Conservation (phyloP, 2,329 filamentous ascomycete genomes). For the Trichoderma asperellum region DNA sequence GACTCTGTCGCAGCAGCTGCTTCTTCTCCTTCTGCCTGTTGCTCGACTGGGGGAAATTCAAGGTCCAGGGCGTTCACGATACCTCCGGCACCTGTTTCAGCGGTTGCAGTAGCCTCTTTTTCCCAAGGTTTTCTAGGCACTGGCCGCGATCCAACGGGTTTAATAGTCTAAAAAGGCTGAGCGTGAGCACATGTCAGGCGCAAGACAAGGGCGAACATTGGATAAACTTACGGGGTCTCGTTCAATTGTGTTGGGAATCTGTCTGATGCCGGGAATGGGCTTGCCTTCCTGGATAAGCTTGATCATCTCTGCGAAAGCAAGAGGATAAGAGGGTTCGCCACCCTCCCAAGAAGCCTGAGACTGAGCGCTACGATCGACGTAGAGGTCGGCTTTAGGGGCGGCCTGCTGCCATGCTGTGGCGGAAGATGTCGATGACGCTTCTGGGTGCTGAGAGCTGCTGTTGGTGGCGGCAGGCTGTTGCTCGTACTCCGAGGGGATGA, state of each 20-base stretch:
- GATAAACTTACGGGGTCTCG: slow-evolving; percentile 63
- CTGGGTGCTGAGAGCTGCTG: not conserved
- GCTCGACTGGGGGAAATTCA: slow-evolving; percentile 42
- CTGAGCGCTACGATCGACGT: slow-evolving; percentile 45
- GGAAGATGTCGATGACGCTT: not conserved
- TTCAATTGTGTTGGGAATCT: slow-evolving; percentile 81
- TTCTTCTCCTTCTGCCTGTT: not conserved
- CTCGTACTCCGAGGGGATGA: slow-evolving; percentile 38
- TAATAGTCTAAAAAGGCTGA: slow-evolving; percentile 47
- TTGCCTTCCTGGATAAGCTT: slow-evolving; percentile 81
- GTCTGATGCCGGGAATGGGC: slow-evolving; percentile 82
- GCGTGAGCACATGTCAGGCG: not conserved
- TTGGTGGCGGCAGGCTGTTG: not conserved
- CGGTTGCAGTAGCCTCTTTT: slow-evolving; percentile 48
- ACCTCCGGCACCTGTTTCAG: slow-evolving; percentile 32
- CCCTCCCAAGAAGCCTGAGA: slow-evolving; percentile 32
- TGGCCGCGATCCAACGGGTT: slow-evolving; percentile 52
- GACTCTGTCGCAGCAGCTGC: not conserved
- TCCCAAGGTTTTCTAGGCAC: slow-evolving; percentile 77
- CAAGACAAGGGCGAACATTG: not conserved
- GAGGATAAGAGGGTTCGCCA: slow-evolving; percentile 72
- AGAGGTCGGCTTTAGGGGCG: slow-evolving; percentile 54
- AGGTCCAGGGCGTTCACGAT: slow-evolving; percentile 39
- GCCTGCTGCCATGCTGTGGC: slow-evolving; percentile 53
- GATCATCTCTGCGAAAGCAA: slow-evolving; percentile 82